Base-by-base conservation (phyloP, 805 yeast species). In the Saccharomycopsis schoenii region DNA sequence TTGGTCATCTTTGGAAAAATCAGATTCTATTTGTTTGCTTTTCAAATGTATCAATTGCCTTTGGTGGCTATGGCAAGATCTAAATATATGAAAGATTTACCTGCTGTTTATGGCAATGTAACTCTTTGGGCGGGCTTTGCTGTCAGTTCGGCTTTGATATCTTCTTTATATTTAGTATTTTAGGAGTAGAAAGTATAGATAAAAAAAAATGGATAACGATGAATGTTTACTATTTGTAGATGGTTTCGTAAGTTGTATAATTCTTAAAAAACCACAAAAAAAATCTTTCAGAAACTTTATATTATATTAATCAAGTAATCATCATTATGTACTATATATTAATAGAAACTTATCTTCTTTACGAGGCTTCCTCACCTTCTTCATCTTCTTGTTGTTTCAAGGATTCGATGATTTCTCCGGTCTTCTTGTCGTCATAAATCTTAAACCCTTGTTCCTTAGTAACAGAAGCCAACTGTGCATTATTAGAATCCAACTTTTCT, bases 401-500 rank as follows among this genome's bases (percentile, higher is more conserved):
- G 63, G 77, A 80, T 67, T 83, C 84, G 65, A 94, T 93, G 59
- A 91, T 87, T 61, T 81, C 86, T 47, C 88, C 89, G 67, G 96
- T 89, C 72, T 86, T 87, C 54, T 82, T 88, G 68, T 91, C 96
- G 51, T 79, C 78, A 74, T 94, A 94, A 61, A 93, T 85, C 72
- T 85, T 82, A 75, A 91, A 94, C 0, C 98, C 98, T 43, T 80
- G 81, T 29, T 84, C 92, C 67, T 81, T 82, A 17, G 99, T 94
- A 55, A 94, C 96, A 67, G 92, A 82, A 58, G 99, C 96, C 68
- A 94, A 81, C 77, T 96, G 99, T 41, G 97, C 96, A 73, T 94
- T 94, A 67, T 87, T 88, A 61, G 96, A 86, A 74, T 94, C 97
- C 69, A 94, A 79, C 76, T 93, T 94, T 75, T 94, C 99, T 77